These are phyloP conservation scores for Phytophthora ramorum DNA, from an alignment of 352 stramenopile genomes.

Conservation along the genomic window DNA sequence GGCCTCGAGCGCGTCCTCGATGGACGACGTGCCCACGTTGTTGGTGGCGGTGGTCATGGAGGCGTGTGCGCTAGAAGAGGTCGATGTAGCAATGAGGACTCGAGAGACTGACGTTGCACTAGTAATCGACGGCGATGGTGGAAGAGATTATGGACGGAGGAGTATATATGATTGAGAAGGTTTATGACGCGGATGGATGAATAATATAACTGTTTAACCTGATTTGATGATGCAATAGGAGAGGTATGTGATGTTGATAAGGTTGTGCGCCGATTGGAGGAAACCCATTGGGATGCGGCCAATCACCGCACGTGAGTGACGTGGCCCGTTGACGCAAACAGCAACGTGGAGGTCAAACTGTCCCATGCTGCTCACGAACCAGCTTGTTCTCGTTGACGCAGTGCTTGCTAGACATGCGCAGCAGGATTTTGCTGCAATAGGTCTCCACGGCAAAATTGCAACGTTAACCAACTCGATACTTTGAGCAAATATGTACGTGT, in stretches of 20 bases:
- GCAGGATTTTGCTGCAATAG: not conserved
- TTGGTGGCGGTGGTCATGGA: constrained; percentile 28
- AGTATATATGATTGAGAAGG: not conserved
- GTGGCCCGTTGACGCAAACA: constrained; percentile 36
- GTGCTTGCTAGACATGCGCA: not conserved
- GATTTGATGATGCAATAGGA: not conserved
- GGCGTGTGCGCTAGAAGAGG: constrained; percentile 16
- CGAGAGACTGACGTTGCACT: constrained; percentile 14
- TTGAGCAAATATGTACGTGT: not conserved
- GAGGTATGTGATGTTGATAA: not conserved
- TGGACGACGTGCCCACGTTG: constrained; percentile 56
- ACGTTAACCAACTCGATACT: not conserved
- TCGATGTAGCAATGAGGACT: constrained; percentile 29
- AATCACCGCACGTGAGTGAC: constrained; percentile 24
- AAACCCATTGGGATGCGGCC: not conserved
- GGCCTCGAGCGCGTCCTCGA: constrained; percentile 69
- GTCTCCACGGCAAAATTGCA: not conserved
- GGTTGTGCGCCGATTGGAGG: constrained; percentile 3
- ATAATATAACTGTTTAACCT: not conserved
- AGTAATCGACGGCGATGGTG: constrained; percentile 14
- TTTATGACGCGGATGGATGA: not conserved
- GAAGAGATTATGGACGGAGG: constrained; percentile 11
- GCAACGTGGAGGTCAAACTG: constrained; percentile 9
- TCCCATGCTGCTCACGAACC: constrained; percentile 18
- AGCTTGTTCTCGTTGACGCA: not conserved